Conservation (phyloP, 2,329 filamentous ascomycete genomes). For the Apiospora phragmitis region DNA sequence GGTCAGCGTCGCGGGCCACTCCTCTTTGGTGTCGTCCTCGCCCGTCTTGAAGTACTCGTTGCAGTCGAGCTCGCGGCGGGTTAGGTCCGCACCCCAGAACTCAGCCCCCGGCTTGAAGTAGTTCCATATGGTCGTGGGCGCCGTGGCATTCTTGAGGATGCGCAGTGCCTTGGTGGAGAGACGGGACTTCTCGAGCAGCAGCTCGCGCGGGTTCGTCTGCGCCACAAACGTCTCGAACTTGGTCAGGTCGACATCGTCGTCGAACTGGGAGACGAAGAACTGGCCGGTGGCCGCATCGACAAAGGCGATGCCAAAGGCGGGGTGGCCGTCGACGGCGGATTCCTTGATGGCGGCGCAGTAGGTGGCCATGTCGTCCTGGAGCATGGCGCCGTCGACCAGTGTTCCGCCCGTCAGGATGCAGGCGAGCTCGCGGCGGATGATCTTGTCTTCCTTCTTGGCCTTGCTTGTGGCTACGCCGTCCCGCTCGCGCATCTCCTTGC, state of each 20-base stretch:
- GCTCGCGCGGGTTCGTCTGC: conserved; percentile 84
- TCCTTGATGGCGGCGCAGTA: conserved; percentile 97
- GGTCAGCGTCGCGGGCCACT: conserved; percentile 75
- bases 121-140: conserved; percentile 93
- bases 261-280: conserved; percentile 89
- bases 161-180: conserved; percentile 87
- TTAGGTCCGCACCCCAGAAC: conserved; percentile 86
- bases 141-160: conserved; percentile 94
- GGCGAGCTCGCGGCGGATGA: conserved; percentile 87
- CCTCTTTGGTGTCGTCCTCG: conserved; percentile 64
- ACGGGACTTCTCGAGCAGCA: conserved; percentile 83
- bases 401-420: conserved; percentile 92
- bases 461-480: conserved; percentile 68
- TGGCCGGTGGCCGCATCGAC: conserved; percentile 95
- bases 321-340: conserved; percentile 68
- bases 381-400: conserved; percentile 92
- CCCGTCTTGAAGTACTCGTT: conserved; percentile 74
- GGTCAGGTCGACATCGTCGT: conserved; percentile 89
- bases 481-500: conserved; percentile 98
- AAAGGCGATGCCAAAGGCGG: conserved; percentile 89
- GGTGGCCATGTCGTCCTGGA: conserved; percentile 96
- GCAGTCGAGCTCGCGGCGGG: conserved; percentile 77
- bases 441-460: conserved; percentile 77
- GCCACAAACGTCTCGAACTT: conserved; percentile 97
- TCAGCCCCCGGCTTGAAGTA: conserved; percentile 82